Evolutionary conservation across 345 rosid genomes (phyloP), one percentile per base, ranked within the genome.

Genomic region (Mercurialis annua): DNA sequence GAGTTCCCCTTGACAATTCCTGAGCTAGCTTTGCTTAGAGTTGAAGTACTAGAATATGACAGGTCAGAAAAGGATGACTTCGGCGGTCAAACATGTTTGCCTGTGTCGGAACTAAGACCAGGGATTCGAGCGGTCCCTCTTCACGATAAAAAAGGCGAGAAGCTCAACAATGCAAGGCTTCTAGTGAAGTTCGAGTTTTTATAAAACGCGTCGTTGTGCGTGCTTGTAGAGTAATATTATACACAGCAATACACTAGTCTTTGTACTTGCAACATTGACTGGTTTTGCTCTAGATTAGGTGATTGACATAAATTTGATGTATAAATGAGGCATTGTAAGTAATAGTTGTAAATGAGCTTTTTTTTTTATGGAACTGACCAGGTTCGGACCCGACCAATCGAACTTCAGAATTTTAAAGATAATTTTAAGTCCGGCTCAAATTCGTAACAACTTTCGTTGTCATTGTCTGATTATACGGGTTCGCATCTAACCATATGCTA

Each of bases 81-180:
- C 4, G 77, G 77, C n/a, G 73, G 73, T 14, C 77, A 74, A 51
- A 63, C 77, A 49, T 74, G 77, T 58, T 50, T 74, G 34, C 77
- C 73, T 6, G 73, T 74, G 18, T 23, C 65, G 2, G 77, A 74
- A 20, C 65, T 74, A 55, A 74, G 77, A 68, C 77, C 52, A 18
- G 77, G 77, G 23, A 68, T 74, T 52, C 77, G 77, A 49, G 62
- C 77, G 5, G 73, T 74, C 31, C 73, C 73, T 43, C 77, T 74
- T 33, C 64, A 68, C 15, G 73, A 74, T 29, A 63, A 50, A 69
- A 74, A 74, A 27, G 77, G 77, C 21, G 69, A 68, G 69, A 68
- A 68, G 47, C 69, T 74, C 24, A 74, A 57, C 29, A 74, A 68
- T 58, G 64, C 48, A 23, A 68, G 72, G 60, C 77, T 74, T 48